These are phyloP conservation scores for Hyparrhenia diplandra DNA, from an alignment of 176 grass and related monocot genomes.

Conservation along the genomic window DNA sequence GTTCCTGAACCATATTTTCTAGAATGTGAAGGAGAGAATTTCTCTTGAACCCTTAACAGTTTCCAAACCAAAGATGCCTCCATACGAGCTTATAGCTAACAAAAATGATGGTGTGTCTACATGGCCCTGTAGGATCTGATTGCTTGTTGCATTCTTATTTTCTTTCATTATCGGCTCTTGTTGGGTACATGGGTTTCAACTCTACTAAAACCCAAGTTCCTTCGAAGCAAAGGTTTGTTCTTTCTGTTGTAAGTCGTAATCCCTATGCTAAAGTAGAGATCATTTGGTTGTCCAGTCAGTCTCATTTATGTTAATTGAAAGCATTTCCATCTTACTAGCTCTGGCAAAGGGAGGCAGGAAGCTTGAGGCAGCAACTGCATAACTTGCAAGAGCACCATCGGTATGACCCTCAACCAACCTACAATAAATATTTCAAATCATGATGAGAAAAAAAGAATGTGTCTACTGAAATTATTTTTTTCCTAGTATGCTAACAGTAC, in stretches of 20 bases:
- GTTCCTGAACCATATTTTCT: neutral
- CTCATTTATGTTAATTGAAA: neutral
- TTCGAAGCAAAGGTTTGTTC: neutral
- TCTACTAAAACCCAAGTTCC: neutral
- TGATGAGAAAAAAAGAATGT: neutral
- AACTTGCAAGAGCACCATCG: conserved; percentile 60
- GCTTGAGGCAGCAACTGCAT: conserved; percentile 61
- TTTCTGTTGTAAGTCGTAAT: neutral
- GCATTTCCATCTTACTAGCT: conserved; percentile 36
- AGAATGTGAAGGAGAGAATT: neutral
- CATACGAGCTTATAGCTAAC: neutral
- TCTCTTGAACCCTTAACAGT: neutral
- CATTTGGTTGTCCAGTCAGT: neutral
- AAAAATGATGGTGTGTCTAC: neutral
- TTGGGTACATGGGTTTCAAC: neutral
- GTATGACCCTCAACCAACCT: conserved; percentile 40
- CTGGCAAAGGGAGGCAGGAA: conserved; percentile 56
- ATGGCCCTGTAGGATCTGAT: neutral
- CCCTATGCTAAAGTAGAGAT: neutral
- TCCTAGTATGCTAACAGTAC: neutral
- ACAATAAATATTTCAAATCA: neutral
- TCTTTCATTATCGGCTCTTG: neutral
- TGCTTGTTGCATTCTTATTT: neutral
- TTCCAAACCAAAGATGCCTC: neutral
- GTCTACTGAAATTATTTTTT: neutral